Percentiles rank a stretch among this genome's conserved stretches.
Conservation (phyloP, 148 eudicot genomes). For the Chenopodium album region DNA sequence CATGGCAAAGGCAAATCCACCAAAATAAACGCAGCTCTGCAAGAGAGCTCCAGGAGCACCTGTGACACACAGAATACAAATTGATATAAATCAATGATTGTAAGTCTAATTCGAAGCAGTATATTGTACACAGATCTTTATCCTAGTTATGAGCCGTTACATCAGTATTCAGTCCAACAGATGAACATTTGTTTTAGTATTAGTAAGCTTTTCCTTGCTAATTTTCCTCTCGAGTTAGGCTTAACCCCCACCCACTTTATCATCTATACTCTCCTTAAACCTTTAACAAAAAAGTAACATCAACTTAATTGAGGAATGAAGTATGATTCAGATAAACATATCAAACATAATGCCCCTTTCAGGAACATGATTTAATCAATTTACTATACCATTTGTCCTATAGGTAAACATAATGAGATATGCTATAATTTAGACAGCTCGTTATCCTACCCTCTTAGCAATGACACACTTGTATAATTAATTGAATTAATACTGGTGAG, state of each 20-base stretch:
- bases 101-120: background rate
- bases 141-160: background rate
- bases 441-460: too few species aligned
- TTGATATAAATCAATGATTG: background rate
- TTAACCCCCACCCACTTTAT: background rate
- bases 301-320: background rate
- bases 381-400: background rate
- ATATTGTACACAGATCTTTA: background rate
- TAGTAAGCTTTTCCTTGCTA: background rate
- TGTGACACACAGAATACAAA: constrained; percentile 30
- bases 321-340: background rate
- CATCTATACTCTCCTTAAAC: background rate
- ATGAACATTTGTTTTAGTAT: background rate
- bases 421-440: background rate
- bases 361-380: background rate
- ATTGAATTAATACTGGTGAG: background rate
- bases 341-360: background rate
- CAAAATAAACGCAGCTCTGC: constrained; percentile 82
- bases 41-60: constrained; percentile 84
- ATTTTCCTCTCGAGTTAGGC: background rate
- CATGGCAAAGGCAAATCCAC: constrained; percentile 69
- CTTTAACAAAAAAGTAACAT: background rate
- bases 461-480: too few species aligned
- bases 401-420: background rate
- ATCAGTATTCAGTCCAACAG: background rate